Evolutionary conservation across 202 grass and related monocot species (phyloP).

Genomic region (Panicum virgatum): DNA sequence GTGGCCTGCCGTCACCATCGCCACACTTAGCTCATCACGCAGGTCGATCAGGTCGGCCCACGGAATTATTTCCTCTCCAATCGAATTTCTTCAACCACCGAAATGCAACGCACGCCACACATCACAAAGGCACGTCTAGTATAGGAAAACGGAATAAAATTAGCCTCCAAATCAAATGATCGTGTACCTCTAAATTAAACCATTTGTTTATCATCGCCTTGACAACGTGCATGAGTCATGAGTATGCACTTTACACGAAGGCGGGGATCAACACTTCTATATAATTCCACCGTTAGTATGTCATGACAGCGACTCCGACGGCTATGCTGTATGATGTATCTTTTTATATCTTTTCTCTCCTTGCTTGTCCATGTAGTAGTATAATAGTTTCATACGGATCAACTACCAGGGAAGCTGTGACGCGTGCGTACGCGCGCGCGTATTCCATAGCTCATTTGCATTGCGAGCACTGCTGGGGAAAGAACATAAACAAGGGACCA

Average conservation of each 20-base stretch:
- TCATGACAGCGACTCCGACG: slow-evolving; percentile 23
- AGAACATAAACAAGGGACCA: background rate
- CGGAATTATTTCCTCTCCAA: slow-evolving; percentile 8
- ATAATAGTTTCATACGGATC: slow-evolving; percentile 28
- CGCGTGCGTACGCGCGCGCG: background rate
- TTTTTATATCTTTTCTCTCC: background rate
- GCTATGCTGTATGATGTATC: slow-evolving; percentile 7
- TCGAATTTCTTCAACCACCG: slow-evolving; percentile 23
- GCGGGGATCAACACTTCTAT: background rate
- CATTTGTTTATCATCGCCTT: background rate
- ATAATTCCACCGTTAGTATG: background rate
- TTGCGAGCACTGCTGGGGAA: background rate
- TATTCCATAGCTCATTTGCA: slow-evolving; percentile 3
- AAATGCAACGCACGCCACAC: background rate
- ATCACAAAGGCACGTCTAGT: background rate
- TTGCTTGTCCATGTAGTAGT: background rate
- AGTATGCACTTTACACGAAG: slow-evolving; percentile 8
- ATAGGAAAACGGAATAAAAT: background rate
- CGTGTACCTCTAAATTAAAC: background rate
- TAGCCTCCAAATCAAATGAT: background rate
- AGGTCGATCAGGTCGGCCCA: background rate
- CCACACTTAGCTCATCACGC: slow-evolving; percentile 12
- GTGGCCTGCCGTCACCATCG: slow-evolving; percentile 18
- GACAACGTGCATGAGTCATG: background rate
- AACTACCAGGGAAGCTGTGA: slow-evolving; percentile 16